phyloP scores from a whole-genome alignment of 1,139 yeast genomes.

The Diutina sp. region DNA sequence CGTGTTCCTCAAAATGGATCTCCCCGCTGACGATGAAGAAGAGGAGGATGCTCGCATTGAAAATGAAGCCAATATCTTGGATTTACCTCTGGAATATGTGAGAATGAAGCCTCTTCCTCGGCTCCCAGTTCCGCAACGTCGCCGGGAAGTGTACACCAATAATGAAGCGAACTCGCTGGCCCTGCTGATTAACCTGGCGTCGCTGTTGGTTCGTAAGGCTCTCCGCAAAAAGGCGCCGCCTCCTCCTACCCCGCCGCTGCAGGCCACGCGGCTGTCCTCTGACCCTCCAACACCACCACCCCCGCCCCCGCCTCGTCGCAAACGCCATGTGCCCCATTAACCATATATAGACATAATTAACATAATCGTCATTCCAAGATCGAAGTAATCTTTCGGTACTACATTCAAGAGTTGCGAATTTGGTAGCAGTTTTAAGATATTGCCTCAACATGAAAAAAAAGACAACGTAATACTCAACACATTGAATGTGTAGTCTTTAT shows the following conservation, averaged over 20 bases:
- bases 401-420: too few relatives aligned
- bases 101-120: conserved; percentile 6
- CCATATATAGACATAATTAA: too few relatives aligned
- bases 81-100: conserved; percentile 24
- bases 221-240: conserved; percentile 27
- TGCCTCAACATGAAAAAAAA: too few relatives aligned
- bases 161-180: background rate
- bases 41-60: conserved; percentile 3
- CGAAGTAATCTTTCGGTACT: too few relatives aligned
- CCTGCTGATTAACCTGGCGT: background rate
- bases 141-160: conserved; percentile 9
- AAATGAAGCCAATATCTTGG: conserved; percentile 10
- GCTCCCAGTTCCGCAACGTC: conserved; percentile 4
- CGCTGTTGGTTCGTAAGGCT: conserved; percentile 14
- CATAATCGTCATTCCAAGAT: too few relatives aligned
- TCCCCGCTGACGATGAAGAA: background rate
- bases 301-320: background rate
- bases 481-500: too few relatives aligned
- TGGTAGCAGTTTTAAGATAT: too few relatives aligned
- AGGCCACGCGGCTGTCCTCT: too few relatives aligned
- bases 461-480: too few relatives aligned
- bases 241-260: conserved; percentile 14
- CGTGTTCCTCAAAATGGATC: conserved; percentile 7
- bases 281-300: background rate
- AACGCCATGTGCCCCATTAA: background rate